phyloP scores from a whole-genome alignment of 2,329 filamentous ascomycete genomes.

The Alternaria sp. region DNA sequence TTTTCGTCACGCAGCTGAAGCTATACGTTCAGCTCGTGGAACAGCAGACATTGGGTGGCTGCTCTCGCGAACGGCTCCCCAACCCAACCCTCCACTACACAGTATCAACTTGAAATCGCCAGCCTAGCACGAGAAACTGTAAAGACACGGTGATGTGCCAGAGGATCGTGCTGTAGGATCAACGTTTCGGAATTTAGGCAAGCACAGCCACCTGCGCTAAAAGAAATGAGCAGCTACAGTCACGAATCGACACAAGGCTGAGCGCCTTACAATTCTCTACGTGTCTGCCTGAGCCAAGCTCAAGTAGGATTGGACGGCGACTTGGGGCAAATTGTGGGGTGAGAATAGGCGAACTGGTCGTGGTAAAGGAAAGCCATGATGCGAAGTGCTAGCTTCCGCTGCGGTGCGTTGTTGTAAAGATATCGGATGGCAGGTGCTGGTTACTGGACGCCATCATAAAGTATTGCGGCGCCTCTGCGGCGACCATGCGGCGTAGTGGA shows the following conservation, averaged over 20 bases:
- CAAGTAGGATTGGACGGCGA: constrained; percentile 22
- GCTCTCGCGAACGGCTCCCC: constrained; percentile 8
- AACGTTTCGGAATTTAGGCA: constrained; percentile 22
- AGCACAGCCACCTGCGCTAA: constrained; percentile 45
- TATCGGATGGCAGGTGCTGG: constrained; percentile 4
- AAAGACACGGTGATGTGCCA: constrained; percentile 15
- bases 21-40: constrained; percentile 32
- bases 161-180: constrained; percentile 19
- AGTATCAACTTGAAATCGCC: background rate
- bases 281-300: constrained; percentile 33
- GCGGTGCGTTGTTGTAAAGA: constrained; percentile 9
- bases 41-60: constrained; percentile 18
- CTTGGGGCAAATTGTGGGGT: constrained; percentile 16
- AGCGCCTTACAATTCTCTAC: constrained; percentile 25
- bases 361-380: constrained; percentile 26
- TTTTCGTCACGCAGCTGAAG: constrained; percentile 31
- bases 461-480: constrained; percentile 8
- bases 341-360: constrained; percentile 20
- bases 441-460: constrained; percentile 9
- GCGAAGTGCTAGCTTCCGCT: constrained; percentile 15
- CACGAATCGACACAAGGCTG: constrained; percentile 29
- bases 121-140: constrained; percentile 1
- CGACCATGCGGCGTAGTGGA: constrained; percentile 5
- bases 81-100: background rate
- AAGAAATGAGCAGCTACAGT: constrained; percentile 28